A percentile compares a stretch with the other conserved stretches of the same genome.
phyloP scores from a whole-genome alignment of 768 basidiomycete species.

The Grammothele lineata region DNA sequence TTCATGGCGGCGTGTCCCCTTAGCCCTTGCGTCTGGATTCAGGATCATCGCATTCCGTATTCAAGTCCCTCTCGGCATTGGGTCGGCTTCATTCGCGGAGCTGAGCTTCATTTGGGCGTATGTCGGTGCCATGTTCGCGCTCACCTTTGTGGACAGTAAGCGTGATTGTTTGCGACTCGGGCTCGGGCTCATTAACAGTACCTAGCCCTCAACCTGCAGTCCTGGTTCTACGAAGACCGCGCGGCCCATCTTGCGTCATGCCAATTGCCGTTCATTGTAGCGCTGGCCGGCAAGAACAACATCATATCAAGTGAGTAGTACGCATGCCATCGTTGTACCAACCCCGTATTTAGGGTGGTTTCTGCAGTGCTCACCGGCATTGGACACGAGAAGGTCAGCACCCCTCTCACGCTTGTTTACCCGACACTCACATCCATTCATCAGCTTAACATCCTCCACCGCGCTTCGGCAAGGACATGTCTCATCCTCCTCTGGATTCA shows the following conservation, averaged over 20 bases:
- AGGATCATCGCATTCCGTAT: slow-evolving; percentile 47
- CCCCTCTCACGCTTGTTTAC: neutral
- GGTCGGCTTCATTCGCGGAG: slow-evolving; percentile 38
- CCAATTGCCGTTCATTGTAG: slow-evolving; percentile 49
- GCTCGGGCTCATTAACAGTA: no score
- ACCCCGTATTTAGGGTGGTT: neutral
- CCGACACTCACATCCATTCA: neutral
- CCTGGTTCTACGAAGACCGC: slow-evolving; percentile 27
- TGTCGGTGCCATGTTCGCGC: slow-evolving; percentile 38
- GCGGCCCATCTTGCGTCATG: slow-evolving; percentile 41
- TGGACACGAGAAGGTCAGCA: slow-evolving; percentile 42
- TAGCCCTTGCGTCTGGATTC: slow-evolving; percentile 39
- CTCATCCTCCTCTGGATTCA: slow-evolving; percentile 44
- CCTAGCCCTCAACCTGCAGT: slow-evolving; percentile 17
- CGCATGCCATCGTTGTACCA: neutral
- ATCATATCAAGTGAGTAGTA: slow-evolving; percentile 42
- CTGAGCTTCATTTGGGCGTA: slow-evolving; percentile 44
- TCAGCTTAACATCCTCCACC: slow-evolving; percentile 42
- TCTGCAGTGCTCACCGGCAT: slow-evolving; percentile 46
- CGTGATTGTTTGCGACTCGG: no score
- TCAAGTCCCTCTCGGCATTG: slow-evolving; percentile 40
- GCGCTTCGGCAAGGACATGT: slow-evolving; percentile 39
- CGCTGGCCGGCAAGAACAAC: slow-evolving; percentile 56
- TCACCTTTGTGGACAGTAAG: slow-evolving; percentile 45
- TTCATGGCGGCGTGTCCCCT: slow-evolving; percentile 30